Conservation (phyloP, 2,329 filamentous ascomycete species). For the Neospermospora avenae region DNA sequence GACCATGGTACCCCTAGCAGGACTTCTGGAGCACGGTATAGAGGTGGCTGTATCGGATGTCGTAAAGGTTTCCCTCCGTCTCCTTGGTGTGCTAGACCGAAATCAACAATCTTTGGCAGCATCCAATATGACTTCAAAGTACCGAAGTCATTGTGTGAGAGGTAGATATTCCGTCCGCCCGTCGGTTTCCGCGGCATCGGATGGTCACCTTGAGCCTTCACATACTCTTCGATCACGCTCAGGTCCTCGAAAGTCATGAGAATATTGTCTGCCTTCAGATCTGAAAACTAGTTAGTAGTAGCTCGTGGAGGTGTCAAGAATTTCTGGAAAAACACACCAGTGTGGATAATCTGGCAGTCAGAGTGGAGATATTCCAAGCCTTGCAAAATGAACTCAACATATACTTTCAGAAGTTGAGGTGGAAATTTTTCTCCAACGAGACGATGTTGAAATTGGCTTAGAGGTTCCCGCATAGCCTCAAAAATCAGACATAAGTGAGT, state of each 20-base stretch:
- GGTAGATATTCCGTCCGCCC: constrained; percentile 7
- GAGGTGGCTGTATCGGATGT: constrained; percentile 23
- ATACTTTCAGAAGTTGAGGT: constrained; percentile 15
- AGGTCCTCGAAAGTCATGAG: constrained; percentile 11
- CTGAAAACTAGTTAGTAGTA: not conserved
- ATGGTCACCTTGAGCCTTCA: constrained; percentile 8
- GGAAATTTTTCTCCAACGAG: constrained; percentile 4
- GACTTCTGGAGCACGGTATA: constrained; percentile 35
- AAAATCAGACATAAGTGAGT: constrained; percentile 17
- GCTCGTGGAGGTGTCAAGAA: not conserved
- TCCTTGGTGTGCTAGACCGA: constrained; percentile 5
- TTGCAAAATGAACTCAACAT: constrained; percentile 10
- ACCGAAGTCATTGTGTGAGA: constrained; percentile 11
- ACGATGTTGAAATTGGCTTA: constrained; percentile 12
- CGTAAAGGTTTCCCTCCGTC: not conserved
- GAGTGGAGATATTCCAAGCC: constrained; percentile 20
- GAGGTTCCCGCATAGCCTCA: constrained; percentile 15
- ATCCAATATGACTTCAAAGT: constrained; percentile 10
- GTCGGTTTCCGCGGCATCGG: constrained; percentile 10
- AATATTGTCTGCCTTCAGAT: constrained; percentile 12
- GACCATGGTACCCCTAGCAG: constrained; percentile 37
- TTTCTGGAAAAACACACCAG: constrained; percentile 11
- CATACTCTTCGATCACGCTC: constrained; percentile 10
- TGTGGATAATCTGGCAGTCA: constrained; percentile 18
- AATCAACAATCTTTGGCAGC: constrained; percentile 13